phyloP scores from a whole-genome alignment of 805 yeast genomes.

The Saccharomycopsis fodiens region DNA sequence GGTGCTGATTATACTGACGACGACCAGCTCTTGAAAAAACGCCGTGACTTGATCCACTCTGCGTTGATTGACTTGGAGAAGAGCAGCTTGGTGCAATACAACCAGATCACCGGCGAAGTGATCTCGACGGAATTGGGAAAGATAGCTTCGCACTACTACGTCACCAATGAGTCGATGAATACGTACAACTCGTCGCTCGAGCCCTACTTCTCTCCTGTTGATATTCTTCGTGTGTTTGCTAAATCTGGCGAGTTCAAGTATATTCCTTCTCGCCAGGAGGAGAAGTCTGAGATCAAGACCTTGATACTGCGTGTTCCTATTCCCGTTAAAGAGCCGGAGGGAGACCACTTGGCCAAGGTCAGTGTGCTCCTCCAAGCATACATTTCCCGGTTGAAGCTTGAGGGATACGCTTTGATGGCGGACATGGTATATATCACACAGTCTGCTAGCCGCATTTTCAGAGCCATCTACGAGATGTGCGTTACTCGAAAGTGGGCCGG shows the following conservation, averaged over 20 bases:
- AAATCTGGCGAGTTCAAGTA: constrained; percentile 78
- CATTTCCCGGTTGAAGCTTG: constrained; percentile 67
- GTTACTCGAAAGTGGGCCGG: constrained; percentile 65
- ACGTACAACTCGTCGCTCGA: constrained; percentile 54
- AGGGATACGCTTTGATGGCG: constrained; percentile 85
- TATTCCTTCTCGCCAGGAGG: constrained; percentile 83
- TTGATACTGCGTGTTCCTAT: constrained; percentile 73
- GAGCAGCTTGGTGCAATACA: constrained; percentile 54
- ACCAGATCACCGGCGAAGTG: constrained; percentile 40
- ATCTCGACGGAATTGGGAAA: constrained; percentile 65
- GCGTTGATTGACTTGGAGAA: constrained; percentile 56
- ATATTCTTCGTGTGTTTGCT: constrained; percentile 69
- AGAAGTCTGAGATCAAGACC: constrained; percentile 61
- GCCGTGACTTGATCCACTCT: constrained; percentile 68
- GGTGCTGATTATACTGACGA: constrained; percentile 58
- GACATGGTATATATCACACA: constrained; percentile 93
- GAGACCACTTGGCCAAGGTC: constrained; percentile 70
- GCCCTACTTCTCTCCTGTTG: constrained; percentile 62
- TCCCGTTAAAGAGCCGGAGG: constrained; percentile 68
- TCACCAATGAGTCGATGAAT: constrained; percentile 65
- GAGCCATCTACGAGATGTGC: constrained; percentile 81
- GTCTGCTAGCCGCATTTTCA: constrained; percentile 79
- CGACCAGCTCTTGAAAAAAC: constrained; percentile 37
- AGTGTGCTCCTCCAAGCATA: constrained; percentile 78
- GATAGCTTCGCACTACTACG: constrained; percentile 82